phyloP scores from a whole-genome alignment of 2,329 filamentous ascomycete genomes.

The Stagonosporopsis rhizophila region DNA sequence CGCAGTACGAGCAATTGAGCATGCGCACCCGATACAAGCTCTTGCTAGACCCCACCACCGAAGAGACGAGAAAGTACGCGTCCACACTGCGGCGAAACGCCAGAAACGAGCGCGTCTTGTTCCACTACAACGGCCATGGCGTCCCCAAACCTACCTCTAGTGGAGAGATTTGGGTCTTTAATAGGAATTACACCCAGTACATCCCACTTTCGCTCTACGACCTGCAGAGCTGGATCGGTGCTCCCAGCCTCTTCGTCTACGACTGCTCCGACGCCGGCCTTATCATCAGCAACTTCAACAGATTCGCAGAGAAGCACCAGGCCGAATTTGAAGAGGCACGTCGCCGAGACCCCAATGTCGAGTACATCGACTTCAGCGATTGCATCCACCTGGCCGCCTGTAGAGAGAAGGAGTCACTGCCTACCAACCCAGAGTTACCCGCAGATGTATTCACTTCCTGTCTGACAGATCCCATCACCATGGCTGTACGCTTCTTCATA shows the following conservation, averaged over 20 bases:
- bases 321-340: conserved; percentile 81
- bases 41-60: conserved; percentile 92
- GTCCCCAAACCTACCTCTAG: conserved; percentile 95
- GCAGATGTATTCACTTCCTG: conserved; percentile 97
- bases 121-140: conserved; percentile 98
- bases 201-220: conserved; percentile 97
- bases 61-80: conserved; percentile 97
- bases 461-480: conserved; percentile 95
- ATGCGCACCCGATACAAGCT: conserved; percentile 97
- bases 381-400: conserved; percentile 94
- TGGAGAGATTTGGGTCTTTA: conserved; percentile 99
- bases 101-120: conserved; percentile 93
- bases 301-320: conserved; percentile 94
- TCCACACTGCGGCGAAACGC: conserved; percentile 88
- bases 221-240: conserved; percentile 92
- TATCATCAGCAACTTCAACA: conserved; percentile 92
- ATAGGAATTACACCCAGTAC: conserved; percentile 98
- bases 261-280: conserved; percentile 97
- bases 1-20: conserved; percentile 94
- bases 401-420: conserved; percentile 86
- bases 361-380: conserved; percentile 73
- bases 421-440: conserved; percentile 90
- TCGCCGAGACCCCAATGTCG: conserved; percentile 74
- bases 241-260: conserved; percentile 95
- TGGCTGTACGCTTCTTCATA: conserved; percentile 95